Base-by-base conservation (phyloP, 768 basidiomycete species). In the Albatrellus ellisii region DNA sequence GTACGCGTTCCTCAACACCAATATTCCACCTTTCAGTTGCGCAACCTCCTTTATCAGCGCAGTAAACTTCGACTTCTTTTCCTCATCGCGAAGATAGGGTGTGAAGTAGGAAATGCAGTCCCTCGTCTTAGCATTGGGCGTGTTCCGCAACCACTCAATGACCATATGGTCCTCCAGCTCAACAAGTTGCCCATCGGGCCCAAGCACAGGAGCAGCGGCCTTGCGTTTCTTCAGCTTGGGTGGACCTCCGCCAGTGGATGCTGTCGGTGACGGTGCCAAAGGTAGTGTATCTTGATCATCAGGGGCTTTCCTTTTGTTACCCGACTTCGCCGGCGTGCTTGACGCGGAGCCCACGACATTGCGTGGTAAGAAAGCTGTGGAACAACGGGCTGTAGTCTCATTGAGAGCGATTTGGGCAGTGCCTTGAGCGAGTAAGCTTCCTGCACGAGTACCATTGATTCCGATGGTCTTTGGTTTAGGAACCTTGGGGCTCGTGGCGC, bases 71-170 rank as follows among this genome's bases (percentile, higher is more conserved):
- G 59, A 55, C 68, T 86, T 86, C 66, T 77, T 79, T 49, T 67
- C 70, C 36, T 68, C 69, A 52, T 77, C 77, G 24, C 73, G 77
- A 40, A 88, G 57, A 52, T 83, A 87, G 12, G 76, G 75, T 47
- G 77, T 77, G 55, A 88, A 89, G 55, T 84, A 70, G 39, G 75
- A 73, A 47, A 88, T 87, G 53, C 84, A 86, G 52, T 86, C 82
- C 46, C 77, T 67, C 26, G 85, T 88, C 42, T 75, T 77, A 39
- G 82, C 74, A 46, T 72, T 73, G n/a, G 73, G 66, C 27, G 73
- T 76, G 37, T 67, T 76, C 55, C 68, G 73, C 48, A 89, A 55
- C 82, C 85, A 88, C 37, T 82, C 77, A 45, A 88, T 65, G 43
- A 89, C 63, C 72, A 83, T 69, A 38, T 54, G 59, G 47, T 73